phyloP scores from a whole-genome alignment of 2,329 filamentous ascomycete genomes.

The Coniochaeta prunicola region DNA sequence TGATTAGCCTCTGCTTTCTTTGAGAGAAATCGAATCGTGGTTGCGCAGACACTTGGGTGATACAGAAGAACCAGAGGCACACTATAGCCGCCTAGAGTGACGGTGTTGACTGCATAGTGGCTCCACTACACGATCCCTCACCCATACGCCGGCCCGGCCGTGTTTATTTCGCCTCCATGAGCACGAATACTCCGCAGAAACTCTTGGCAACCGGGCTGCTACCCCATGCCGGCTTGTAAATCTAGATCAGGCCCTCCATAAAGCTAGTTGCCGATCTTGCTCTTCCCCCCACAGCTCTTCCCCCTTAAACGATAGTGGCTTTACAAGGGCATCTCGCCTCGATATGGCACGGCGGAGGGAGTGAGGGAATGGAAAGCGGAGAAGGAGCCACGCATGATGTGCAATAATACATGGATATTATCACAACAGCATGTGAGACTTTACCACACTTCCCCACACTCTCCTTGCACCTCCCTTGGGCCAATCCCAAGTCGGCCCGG shows the following conservation, averaged over 20 bases:
- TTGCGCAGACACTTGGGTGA: background rate
- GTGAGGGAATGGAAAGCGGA: constrained; percentile 5
- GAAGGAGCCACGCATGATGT: constrained; percentile 13
- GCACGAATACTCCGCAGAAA: background rate
- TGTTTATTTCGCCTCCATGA: background rate
- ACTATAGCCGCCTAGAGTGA: background rate
- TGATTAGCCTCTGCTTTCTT: background rate
- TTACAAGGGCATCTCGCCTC: background rate
- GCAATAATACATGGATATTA: constrained; percentile 10
- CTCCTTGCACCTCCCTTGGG: background rate
- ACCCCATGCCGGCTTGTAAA: background rate
- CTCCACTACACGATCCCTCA: background rate
- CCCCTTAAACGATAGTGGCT: background rate
- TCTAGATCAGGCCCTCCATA: background rate
- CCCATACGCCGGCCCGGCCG: background rate
- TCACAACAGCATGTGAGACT: background rate
- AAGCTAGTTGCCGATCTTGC: background rate
- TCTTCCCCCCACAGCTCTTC: background rate
- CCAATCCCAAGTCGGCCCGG: constrained; percentile 13
- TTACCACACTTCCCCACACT: constrained; percentile 1
- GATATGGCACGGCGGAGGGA: constrained; percentile 1
- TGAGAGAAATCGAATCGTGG: background rate
- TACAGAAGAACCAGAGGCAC: background rate
- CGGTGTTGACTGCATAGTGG: background rate
- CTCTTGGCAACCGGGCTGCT: background rate